Evolutionary conservation across 495 filamentous ascomycete genomes (phyloP).

Genomic region (Penicillium canescens): DNA sequence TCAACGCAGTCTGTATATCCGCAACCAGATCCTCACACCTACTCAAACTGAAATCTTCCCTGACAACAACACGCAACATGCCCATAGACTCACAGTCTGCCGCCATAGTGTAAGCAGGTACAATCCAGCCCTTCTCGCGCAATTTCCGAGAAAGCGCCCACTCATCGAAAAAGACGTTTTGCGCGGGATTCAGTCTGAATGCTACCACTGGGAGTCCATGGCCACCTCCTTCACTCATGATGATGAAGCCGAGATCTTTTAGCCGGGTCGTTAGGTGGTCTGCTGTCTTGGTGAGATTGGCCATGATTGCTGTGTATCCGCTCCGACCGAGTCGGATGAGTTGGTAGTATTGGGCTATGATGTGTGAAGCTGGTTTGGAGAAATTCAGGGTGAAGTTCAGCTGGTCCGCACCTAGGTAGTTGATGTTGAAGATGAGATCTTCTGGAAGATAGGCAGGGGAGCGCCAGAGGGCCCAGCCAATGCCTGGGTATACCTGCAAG

Average conservation of each 20-base stretch:
- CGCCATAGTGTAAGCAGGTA: conserved; percentile 92
- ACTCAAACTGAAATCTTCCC: conserved; percentile 77
- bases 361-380: conserved; percentile 82
- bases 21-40: conserved; percentile 69
- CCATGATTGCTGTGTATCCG: conserved; percentile 84
- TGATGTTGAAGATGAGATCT: conserved; percentile 94
- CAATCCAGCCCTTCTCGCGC: conserved; percentile 78
- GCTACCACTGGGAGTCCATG: conserved; percentile 83
- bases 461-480: conserved; percentile 89
- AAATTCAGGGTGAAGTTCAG: conserved; percentile 92
- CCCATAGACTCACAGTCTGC: conserved; percentile 73
- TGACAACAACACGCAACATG: conserved; percentile 84
- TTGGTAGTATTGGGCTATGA: conserved; percentile 94
- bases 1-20: conserved; percentile 68
- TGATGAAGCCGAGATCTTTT: conserved; percentile 70
- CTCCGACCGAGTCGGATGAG: conserved; percentile 84
- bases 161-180: conserved; percentile 71
- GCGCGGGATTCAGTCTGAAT: conserved; percentile 62
- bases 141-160: conserved; percentile 77
- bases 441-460: conserved; percentile 75
- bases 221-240: conserved; percentile 74
- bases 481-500: conserved; percentile 69
- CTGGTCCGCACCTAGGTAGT: conserved; percentile 90
- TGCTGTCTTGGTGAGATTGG: conserved; percentile 75
- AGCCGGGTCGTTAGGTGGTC: conserved; percentile 74